Conservation (phyloP, 495 filamentous ascomycete species). For the Trichocladium uniseriatum region DNA sequence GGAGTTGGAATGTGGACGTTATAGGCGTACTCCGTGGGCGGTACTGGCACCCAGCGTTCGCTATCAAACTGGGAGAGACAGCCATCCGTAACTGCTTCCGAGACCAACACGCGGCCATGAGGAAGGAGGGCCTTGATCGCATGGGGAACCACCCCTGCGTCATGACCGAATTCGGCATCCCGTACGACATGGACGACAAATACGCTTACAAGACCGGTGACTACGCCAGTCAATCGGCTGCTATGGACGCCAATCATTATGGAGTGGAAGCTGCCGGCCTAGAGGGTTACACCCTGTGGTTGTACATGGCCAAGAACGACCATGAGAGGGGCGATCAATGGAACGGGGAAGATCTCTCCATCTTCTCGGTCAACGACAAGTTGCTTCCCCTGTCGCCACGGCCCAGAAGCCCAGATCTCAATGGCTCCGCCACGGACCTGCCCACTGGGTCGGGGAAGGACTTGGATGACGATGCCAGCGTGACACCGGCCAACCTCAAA, state of each 20-base stretch:
- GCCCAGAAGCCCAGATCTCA: slow-evolving; percentile 30
- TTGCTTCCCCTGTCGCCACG: slow-evolving; percentile 48
- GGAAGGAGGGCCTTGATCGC: slow-evolving; percentile 78
- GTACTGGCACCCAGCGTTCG: slow-evolving; percentile 80
- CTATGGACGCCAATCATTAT: slow-evolving; percentile 96
- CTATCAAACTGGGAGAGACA: slow-evolving; percentile 84
- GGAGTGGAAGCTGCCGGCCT: slow-evolving; percentile 71
- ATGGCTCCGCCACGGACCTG: slow-evolving; percentile 28
- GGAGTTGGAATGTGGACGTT: slow-evolving; percentile 92
- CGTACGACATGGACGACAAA: slow-evolving; percentile 97
- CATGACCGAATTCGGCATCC: slow-evolving; percentile 93
- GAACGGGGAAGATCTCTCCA: slow-evolving; percentile 96
- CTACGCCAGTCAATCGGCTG: slow-evolving; percentile 83
- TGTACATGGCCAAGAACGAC: slow-evolving; percentile 74
- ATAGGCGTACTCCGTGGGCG: slow-evolving; percentile 82
- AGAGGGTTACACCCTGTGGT: slow-evolving; percentile 84
- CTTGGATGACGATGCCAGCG: slow-evolving; percentile 44
- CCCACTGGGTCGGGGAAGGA: slow-evolving; percentile 25
- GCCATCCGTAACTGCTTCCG: slow-evolving; percentile 91
- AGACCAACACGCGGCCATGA: slow-evolving; percentile 81
- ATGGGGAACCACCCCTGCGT: slow-evolving; percentile 87
- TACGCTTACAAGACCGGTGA: slow-evolving; percentile 93
- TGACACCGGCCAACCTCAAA: slow-evolving; percentile 65
- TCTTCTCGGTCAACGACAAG: slow-evolving; percentile 74
- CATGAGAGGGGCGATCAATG: slow-evolving; percentile 89